These are phyloP conservation scores for Wickerhamomyces queroliae DNA, from an alignment of 805 yeast species.

Conservation along the genomic window DNA sequence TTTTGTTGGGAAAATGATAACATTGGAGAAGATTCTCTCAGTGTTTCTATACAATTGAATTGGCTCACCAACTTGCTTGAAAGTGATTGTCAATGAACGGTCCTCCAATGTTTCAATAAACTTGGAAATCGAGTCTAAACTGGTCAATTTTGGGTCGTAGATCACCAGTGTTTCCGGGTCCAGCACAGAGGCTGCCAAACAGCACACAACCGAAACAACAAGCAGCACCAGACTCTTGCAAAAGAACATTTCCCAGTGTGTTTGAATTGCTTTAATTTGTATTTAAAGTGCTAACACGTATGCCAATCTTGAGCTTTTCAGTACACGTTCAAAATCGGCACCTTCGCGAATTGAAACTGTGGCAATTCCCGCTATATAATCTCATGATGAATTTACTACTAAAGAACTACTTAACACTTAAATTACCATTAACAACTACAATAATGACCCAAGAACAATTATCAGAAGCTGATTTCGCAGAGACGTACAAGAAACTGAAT, in stretches of 20 bases:
- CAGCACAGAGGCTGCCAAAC: conserved; percentile 9
- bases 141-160: conserved; percentile 13
- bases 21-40: conserved; percentile 43
- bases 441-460: conserved; percentile 26
- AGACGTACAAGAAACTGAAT: conserved; percentile 52
- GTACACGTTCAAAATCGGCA: no score
- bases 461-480: conserved; percentile 34
- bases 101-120: conserved; percentile 23
- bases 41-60: conserved; percentile 35
- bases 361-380: no score
- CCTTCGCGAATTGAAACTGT: no score
- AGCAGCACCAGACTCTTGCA: conserved; percentile 2
- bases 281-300: no score
- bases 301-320: no score
- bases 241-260: not conserved
- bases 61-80: conserved; percentile 20
- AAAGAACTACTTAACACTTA: no score
- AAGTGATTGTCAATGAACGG: conserved; percentile 29
- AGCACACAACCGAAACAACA: conserved; percentile 1
- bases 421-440: no score
- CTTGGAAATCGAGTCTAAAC: conserved; percentile 20
- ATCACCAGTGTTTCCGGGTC: conserved; percentile 13
- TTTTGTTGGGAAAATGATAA: conserved; percentile 55
- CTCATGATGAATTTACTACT: no score
- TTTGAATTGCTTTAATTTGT: no score